Percentiles rank a stretch among this genome's conserved stretches.
phyloP scores from a whole-genome alignment of 2,329 filamentous ascomycete genomes.

The Penicillium griseofulvum region DNA sequence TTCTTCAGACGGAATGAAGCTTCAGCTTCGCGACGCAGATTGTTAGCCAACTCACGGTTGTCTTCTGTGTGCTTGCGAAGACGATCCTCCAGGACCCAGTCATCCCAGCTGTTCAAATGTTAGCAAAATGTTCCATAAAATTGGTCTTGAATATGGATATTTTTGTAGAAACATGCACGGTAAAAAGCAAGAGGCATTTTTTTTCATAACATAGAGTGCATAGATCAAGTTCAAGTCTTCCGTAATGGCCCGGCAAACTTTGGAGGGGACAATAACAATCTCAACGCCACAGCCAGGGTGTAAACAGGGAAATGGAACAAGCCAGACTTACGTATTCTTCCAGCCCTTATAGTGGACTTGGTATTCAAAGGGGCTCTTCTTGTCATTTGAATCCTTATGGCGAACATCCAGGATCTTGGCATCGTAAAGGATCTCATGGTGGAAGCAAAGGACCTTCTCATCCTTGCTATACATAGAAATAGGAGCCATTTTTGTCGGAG shows the following conservation, averaged over 20 bases:
- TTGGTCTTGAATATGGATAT: not conserved
- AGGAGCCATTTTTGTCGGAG: conserved; percentile 59
- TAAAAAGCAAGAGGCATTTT: not conserved
- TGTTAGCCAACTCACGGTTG: conserved; percentile 79
- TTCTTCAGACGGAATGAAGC: conserved; percentile 34
- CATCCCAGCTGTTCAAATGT: conserved; percentile 70
- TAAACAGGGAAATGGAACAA: conserved; percentile 10
- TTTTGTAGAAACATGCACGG: not conserved
- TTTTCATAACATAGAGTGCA: not conserved
- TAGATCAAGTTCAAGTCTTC: not conserved
- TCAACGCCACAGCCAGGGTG: not conserved
- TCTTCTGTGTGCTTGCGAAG: conserved; percentile 93
- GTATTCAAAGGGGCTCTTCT: conserved; percentile 77
- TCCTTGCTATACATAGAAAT: conserved; percentile 64
- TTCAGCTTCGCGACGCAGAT: conserved; percentile 45
- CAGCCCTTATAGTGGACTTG: conserved; percentile 98
- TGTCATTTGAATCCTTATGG: conserved; percentile 60
- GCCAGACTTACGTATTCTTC: conserved; percentile 79
- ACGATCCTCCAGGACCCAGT: conserved; percentile 93
- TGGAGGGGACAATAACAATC: not conserved
- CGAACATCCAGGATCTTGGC: conserved; percentile 87
- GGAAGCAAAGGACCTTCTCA: conserved; percentile 94
- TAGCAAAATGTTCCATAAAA: conserved; percentile 5
- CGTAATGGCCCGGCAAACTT: not conserved
- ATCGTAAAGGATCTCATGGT: conserved; percentile 95